phyloP scores from a whole-genome alignment of 371 early-diverging fungal genomes.

The Thermomucor indicae-seudaticae region DNA sequence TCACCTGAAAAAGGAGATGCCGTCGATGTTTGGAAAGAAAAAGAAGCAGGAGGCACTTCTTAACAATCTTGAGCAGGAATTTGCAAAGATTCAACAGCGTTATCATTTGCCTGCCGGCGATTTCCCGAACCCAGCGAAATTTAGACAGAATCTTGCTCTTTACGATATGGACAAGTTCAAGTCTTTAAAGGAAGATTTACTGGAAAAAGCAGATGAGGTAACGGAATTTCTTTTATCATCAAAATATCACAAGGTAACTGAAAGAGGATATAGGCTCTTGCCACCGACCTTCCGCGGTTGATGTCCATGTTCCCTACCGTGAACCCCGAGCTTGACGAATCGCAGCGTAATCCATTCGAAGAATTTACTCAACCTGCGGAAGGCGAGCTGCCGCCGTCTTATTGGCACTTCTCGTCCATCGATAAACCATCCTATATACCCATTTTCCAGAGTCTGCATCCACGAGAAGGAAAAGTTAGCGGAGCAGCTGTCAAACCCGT shows the following conservation, averaged over 20 bases:
- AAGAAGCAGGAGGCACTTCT: constrained; percentile 65
- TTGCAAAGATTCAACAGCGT: constrained; percentile 59
- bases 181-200: constrained; percentile 55
- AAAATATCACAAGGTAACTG: no score
- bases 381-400: constrained; percentile 48
- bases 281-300: constrained; percentile 58
- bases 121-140: constrained; percentile 58
- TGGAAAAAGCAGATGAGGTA: constrained; percentile 54
- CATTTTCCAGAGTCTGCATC: constrained; percentile 45
- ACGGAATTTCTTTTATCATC: no score
- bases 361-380: constrained; percentile 10
- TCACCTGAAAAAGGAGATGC: constrained; percentile 81
- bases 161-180: constrained; percentile 73
- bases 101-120: constrained; percentile 61
- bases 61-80: constrained; percentile 59
- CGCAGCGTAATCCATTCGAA: constrained; percentile 53
- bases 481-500: constrained; percentile 58
- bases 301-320: constrained; percentile 62
- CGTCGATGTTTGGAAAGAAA: constrained; percentile 78
- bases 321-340: constrained; percentile 42
- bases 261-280: constrained; percentile 37
- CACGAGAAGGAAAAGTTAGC: constrained; percentile 58
- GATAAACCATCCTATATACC: constrained; percentile 44
- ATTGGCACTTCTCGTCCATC: constrained; percentile 56
- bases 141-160: constrained; percentile 48